A percentile compares a stretch with the other conserved stretches of the same genome.
Evolutionary conservation across 2,329 filamentous ascomycete species (phyloP).

Genomic region (Pseudocercospora vitis): DNA sequence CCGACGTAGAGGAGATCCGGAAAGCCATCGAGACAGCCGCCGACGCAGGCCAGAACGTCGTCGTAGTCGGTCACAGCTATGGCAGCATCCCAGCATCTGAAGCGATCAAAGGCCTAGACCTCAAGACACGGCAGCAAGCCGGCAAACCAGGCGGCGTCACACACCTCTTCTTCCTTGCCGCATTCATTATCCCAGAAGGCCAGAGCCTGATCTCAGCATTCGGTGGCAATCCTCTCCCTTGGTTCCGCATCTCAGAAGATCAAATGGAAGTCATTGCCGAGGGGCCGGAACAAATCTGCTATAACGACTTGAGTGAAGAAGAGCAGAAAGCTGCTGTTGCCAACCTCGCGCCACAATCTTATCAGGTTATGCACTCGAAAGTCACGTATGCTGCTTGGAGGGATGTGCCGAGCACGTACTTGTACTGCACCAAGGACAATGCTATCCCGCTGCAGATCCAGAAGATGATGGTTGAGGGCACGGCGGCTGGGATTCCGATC

Average conservation of each 20-base stretch:
- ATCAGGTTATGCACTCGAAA: constrained; percentile 16
- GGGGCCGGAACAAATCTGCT: constrained; percentile 21
- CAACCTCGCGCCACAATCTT: constrained; percentile 13
- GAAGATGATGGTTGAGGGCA: constrained; percentile 39
- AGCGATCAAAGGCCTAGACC: constrained; percentile 26
- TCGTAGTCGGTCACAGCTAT: constrained; percentile 37
- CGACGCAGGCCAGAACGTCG: constrained; percentile 30
- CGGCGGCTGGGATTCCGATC: constrained; percentile 21
- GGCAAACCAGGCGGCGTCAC: constrained; percentile 29
- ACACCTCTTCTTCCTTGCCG: constrained; percentile 30
- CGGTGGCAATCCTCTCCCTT: constrained; percentile 13
- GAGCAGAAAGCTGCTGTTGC: constrained; percentile 11
- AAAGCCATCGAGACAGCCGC: constrained; percentile 21
- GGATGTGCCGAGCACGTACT: constrained; percentile 43
- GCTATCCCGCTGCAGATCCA: constrained; percentile 41
- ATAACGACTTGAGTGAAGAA: constrained; percentile 21
- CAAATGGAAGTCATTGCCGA: constrained; percentile 12
- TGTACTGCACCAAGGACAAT: constrained; percentile 44
- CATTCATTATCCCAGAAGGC: constrained; percentile 30
- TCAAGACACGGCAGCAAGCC: constrained; percentile 10
- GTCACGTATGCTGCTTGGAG: constrained; percentile 41
- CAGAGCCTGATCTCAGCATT: constrained; percentile 23
- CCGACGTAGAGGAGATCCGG: constrained; percentile 13
- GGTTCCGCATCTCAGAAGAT: constrained; percentile 19
- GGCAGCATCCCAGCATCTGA: constrained; percentile 33